These are phyloP conservation scores for Gymnopilus junonius DNA, from an alignment of 768 basidiomycete species.

Conservation along the genomic window DNA sequence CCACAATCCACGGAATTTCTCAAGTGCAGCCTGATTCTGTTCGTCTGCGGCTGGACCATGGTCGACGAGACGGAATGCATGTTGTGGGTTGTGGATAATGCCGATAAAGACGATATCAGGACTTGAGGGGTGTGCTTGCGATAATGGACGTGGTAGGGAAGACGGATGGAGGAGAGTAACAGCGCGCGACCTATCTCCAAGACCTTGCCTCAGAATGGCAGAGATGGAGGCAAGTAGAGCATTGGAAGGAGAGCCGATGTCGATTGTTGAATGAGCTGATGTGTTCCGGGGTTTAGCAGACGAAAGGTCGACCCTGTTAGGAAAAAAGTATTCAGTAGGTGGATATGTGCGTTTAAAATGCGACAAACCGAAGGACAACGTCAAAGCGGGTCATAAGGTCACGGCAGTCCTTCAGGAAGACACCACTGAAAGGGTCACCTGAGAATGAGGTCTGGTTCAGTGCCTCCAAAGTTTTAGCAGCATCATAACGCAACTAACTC, in stretches of 20 bases:
- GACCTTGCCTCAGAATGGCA: constrained; percentile 59
- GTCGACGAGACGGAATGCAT: constrained; percentile 88
- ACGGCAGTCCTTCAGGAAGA: constrained; percentile 76
- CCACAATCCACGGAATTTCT: constrained; percentile 86
- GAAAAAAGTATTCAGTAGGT: constrained; percentile 2
- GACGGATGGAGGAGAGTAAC: constrained; percentile 63
- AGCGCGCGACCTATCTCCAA: constrained; percentile 74
- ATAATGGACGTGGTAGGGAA: constrained; percentile 47
- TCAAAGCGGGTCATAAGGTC: constrained; percentile 75
- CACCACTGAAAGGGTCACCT: constrained; percentile 67
- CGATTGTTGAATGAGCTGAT: constrained; percentile 52
- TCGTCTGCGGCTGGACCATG: constrained; percentile 85
- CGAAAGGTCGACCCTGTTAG: constrained; percentile 57
- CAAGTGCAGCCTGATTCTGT: constrained; percentile 48
- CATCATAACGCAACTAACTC: constrained; percentile 74
- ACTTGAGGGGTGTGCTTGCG: constrained; percentile 57
- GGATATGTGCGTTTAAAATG: background rate
- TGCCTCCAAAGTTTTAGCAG: constrained; percentile 67
- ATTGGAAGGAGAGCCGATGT: constrained; percentile 62
- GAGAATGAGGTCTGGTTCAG: constrained; percentile 52
- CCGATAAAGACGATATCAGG: constrained; percentile 68
- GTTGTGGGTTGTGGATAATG: constrained; percentile 68
- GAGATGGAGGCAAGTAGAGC: constrained; percentile 59
- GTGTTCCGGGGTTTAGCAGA: constrained; percentile 47
- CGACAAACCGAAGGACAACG: constrained; percentile 62